Percentiles rank a stretch among this genome's conserved stretches.
Conservation (phyloP, 495 filamentous ascomycete species). For the Astrothelium subdiscretum region DNA sequence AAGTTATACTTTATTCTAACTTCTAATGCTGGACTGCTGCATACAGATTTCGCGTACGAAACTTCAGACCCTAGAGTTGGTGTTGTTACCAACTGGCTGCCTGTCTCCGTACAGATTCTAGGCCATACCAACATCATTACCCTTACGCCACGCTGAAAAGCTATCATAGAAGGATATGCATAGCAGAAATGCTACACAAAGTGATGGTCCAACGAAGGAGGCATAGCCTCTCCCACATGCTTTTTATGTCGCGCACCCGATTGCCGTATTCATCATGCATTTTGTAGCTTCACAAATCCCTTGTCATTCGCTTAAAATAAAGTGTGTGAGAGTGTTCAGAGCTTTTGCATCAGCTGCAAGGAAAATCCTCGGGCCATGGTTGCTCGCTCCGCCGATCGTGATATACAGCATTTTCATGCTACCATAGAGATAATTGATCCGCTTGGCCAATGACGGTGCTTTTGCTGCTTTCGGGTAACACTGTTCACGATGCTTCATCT, state of each 20-base stretch:
- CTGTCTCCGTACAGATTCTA: not conserved
- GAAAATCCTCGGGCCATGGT: too few species aligned
- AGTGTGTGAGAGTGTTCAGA: too few species aligned
- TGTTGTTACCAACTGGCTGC: not conserved
- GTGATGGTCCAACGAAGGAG: not conserved
- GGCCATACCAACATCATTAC: not conserved
- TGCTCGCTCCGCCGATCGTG: too few species aligned
- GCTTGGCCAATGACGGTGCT: not conserved
- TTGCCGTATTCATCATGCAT: too few species aligned
- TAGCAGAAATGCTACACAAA: not conserved
- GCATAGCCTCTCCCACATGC: too few species aligned
- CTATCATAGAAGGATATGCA: not conserved
- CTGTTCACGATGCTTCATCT: not conserved
- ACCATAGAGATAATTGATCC: too few species aligned
- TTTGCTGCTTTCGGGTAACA: not conserved
- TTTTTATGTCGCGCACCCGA: too few species aligned
- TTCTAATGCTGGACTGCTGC: not conserved
- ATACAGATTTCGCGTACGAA: not conserved
- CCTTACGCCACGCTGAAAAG: not conserved
- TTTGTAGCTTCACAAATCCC: not conserved
- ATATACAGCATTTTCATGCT: too few species aligned
- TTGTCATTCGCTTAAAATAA: too few species aligned
- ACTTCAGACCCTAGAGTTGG: not conserved
- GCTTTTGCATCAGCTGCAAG: too few species aligned
- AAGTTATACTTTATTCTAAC: not conserved